Conservation (phyloP, 139 green algal genomes). For the Chlorella ohadii region DNA sequence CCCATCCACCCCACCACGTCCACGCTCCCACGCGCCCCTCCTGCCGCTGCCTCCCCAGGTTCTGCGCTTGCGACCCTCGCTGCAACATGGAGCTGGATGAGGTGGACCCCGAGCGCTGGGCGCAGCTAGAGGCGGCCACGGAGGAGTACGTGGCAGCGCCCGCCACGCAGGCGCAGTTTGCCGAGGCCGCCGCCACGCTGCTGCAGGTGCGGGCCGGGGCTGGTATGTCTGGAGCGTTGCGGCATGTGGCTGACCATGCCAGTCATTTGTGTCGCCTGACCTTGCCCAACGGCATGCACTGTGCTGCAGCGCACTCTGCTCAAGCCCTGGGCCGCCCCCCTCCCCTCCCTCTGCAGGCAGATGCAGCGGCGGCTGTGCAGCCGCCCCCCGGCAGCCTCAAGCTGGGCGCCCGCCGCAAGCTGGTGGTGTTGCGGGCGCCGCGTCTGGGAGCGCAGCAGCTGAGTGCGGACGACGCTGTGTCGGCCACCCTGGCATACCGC, state of each 20-base stretch:
- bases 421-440: constrained; percentile 22
- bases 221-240: neutral
- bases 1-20: no score
- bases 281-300: no score
- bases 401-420: neutral
- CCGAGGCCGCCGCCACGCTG: constrained; percentile 58
- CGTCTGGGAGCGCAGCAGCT: neutral
- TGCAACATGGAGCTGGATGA: constrained; percentile 87
- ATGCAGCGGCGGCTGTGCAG: neutral
- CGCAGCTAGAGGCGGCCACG: constrained; percentile 66
- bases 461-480: constrained; percentile 8
- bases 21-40: no score
- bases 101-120: constrained; percentile 74
- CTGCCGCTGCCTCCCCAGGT: constrained; percentile 38
- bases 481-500: neutral
- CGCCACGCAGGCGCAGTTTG: constrained; percentile 46
- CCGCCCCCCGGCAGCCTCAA: neutral
- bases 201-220: neutral
- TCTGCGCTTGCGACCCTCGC: constrained; percentile 73
- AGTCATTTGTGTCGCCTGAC: neutral
- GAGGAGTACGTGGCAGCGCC: constrained; percentile 76
- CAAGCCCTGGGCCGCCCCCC: no score
- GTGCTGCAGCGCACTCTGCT: no score
- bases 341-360: neutral
- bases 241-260: neutral